Base-by-base conservation (phyloP, 805 yeast genomes). In the Kuraishia cidri region DNA sequence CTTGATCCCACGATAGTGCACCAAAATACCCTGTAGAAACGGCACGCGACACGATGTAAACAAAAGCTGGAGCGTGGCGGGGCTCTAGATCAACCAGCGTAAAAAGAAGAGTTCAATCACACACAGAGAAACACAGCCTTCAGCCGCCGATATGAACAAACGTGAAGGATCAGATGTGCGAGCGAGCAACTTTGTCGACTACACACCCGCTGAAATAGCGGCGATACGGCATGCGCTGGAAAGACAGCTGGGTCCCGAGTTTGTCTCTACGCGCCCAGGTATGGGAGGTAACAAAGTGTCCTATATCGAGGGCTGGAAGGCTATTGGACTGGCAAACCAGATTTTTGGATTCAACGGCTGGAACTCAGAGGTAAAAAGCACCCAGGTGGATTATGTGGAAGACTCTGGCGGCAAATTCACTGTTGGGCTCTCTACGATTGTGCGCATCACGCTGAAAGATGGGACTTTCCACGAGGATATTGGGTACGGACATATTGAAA, bases 261-360 rank as follows among this genome's bases (percentile, higher is more conserved):
- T 71, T 44, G 78, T 83, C 15, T 76, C 87, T 18, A 74, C 73
- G 26, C 62, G 94, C 30, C 76, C 86, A 6, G 88, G 87, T 3
- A 85, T 79, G 23, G 86, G 85, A 3, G 78, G 81, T 10, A 66
- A 64, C 29, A 64, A 69, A 34, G 83, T 83, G 4, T 75, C 81
- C 2, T 82, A 83, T 45, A 66, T 83, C 26, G 92, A 82, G 53
- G 94, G 94, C 1, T 82, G 90, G 87, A 79, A 74, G 48, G 90
- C 84, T 2, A 68, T 83, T 24, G 79, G 79, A 46, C 53, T 83
- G 30, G 94, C 94, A 10, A 83, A 83, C 46, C 80, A 78, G 44
- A 75, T 83, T 3, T 82, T 83, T 64, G 94, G 94, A 0, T 82
- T 79, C 44, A 76, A 81, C 47, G 92, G 92, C 1, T 83, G 94